A percentile compares a stretch with the other conserved stretches of the same genome.
Conservation (phyloP, 2,329 filamentous ascomycete genomes). For the Diplodia mutila region DNA sequence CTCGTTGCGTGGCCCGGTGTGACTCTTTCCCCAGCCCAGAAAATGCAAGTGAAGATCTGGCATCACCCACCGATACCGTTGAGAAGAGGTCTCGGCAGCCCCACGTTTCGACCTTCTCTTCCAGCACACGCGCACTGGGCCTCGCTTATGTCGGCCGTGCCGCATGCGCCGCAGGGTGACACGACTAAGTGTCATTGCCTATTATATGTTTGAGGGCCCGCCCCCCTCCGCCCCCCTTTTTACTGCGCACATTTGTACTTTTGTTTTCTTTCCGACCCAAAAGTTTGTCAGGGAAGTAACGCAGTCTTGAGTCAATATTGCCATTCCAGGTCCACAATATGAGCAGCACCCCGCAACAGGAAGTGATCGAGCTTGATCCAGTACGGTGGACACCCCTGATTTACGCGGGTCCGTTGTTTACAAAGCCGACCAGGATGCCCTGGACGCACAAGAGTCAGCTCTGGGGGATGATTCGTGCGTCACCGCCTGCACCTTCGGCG, state of each 20-base stretch:
- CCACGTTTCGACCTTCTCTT: not conserved
- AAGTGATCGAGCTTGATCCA: not conserved
- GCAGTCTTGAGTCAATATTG: not conserved
- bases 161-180: not conserved
- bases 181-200: not conserved
- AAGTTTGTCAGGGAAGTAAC: not conserved
- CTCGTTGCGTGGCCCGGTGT: not conserved
- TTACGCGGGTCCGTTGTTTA: not conserved
- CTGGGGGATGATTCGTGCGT: constrained; percentile 18
- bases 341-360: not conserved
- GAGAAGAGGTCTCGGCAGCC: not conserved
- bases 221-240: not conserved
- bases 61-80: not conserved
- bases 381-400: not conserved
- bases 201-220: not conserved
- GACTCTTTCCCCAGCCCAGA: too few relatives aligned
- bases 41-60: not conserved
- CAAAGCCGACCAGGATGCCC: not conserved
- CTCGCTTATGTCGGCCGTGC: not conserved
- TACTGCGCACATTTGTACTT: not conserved
- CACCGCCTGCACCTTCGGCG: not conserved
- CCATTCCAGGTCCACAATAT: not conserved
- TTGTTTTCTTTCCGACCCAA: too few relatives aligned
- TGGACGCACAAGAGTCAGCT: not conserved
- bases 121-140: not conserved